Conservation (phyloP, 441 rosid species). For the Theobroma grandiflorum region DNA sequence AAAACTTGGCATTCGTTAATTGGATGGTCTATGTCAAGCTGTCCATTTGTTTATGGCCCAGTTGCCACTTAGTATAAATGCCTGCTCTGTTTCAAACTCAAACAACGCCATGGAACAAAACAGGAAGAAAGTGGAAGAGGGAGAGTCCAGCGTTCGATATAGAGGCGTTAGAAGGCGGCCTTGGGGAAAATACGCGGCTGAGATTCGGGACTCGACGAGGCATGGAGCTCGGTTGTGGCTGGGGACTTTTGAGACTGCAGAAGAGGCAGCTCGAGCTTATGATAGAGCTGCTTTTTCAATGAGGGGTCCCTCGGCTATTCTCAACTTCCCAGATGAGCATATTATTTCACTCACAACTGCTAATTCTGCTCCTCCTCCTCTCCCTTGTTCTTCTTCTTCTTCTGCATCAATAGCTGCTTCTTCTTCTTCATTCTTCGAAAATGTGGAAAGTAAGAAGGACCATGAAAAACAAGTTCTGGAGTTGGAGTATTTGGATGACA, state of each 20-base stretch:
- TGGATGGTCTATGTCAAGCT: not conserved
- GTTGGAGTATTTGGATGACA: conserved; percentile 75
- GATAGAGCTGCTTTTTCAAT: conserved; percentile 60
- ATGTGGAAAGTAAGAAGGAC: conserved; percentile 24
- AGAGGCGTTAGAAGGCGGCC: conserved; percentile 58
- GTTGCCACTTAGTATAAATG: conserved; percentile 34
- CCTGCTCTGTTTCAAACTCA: conserved; percentile 10
- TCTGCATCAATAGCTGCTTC: conserved; percentile 30
- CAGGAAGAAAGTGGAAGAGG: conserved; percentile 34
- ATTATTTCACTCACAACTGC: conserved; percentile 28
- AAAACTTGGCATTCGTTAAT: conserved; percentile 19
- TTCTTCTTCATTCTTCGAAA: conserved; percentile 33
- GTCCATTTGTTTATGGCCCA: not conserved
- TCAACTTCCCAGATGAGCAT: conserved; percentile 63
- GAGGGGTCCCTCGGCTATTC: conserved; percentile 57
- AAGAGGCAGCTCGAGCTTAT: conserved; percentile 64
- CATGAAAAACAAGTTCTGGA: conserved; percentile 58
- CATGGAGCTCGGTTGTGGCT: conserved; percentile 67
- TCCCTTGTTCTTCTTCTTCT: conserved; percentile 20
- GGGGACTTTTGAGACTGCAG: conserved; percentile 62
- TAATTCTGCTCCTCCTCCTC: conserved; percentile 30
- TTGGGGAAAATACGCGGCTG: conserved; percentile 55
- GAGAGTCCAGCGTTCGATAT: conserved; percentile 40
- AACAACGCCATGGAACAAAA: conserved; percentile 31
- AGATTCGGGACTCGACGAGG: conserved; percentile 53